These are phyloP conservation scores for Fusarium citri DNA, from an alignment of 2,329 filamentous ascomycete species.

Conservation along the genomic window DNA sequence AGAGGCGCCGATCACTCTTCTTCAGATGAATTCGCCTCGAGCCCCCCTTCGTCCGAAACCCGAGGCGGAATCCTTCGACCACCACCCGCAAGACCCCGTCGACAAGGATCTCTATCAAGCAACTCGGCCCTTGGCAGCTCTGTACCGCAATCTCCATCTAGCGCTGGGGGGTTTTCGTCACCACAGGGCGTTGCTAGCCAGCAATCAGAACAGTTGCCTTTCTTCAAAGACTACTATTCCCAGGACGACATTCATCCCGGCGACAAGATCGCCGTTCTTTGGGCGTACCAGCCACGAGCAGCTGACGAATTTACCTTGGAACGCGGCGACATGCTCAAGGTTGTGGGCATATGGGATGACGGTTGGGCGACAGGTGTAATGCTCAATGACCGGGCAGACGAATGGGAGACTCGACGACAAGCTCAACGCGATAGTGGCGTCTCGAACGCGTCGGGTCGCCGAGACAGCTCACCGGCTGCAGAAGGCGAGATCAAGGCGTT, in stretches of 20 bases:
- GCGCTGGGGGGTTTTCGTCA: constrained; percentile 81
- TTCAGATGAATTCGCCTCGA: constrained; percentile 78
- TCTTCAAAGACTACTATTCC: constrained; percentile 99
- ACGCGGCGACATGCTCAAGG: constrained; percentile 96
- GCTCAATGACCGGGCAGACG: constrained; percentile 83
- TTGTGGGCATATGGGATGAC: constrained; percentile 99
- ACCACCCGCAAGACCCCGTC: constrained; percentile 70
- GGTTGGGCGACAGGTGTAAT: constrained; percentile 97
- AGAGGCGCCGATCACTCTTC: constrained; percentile 69
- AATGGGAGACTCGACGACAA: constrained; percentile 83
- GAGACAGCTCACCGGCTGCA: constrained; percentile 70
- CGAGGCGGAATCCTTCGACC: constrained; percentile 68
- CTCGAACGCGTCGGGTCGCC: constrained; percentile 78
- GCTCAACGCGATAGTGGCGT: constrained; percentile 93
- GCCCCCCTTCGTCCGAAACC: constrained; percentile 72
- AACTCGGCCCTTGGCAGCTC: constrained; percentile 78
- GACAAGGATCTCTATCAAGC: constrained; percentile 91
- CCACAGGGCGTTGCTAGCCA: constrained; percentile 86
- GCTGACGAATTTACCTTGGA: constrained; percentile 94
- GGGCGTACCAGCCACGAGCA: constrained; percentile 96
- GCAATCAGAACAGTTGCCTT: constrained; percentile 93
- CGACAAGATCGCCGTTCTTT: constrained; percentile 89
- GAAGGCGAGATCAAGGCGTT: constrained; percentile 94
- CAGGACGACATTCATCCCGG: constrained; percentile 94
- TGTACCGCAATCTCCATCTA: constrained; percentile 79